Evolutionary conservation across 2,329 filamentous ascomycete species (phyloP), one percentile per base, ranked within the genome.

Genomic region (Sclerotiophoma versabilis): DNA sequence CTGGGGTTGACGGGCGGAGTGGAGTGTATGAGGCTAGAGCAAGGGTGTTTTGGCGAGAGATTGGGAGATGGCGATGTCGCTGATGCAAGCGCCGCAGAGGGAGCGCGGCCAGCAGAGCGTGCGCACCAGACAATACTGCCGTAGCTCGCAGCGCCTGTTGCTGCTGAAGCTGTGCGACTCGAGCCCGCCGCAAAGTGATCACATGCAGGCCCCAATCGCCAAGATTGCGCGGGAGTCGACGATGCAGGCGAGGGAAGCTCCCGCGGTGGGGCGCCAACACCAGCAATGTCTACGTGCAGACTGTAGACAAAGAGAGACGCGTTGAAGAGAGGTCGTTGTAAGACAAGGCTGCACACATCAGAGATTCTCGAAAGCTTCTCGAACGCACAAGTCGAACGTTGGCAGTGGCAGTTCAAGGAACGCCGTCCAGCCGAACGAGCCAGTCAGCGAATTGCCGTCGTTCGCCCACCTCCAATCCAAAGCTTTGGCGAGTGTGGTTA

Each of bases 91-190:
- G 51, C 51, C 46, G 51, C 51, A 54, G 42, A 54, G 51, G 39
- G 54, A 36, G 54, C 34, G 49, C 44, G 41, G 48, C 47, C 47
- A 53, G 49, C 43, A 47, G 29, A 37, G 54, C 39, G 39, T 41
- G 51, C 55, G 58, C 60, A 66, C 63, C 61, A 64, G 61, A 60
- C 62, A 66, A 64, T 64, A 60, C 43, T 57, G 54, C 59, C 45
- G 61, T 49, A 47, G 58, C 58, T 43, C 26, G 54, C 45, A 45
- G 45, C 43, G 51, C 51, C 51, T 32, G 51, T 52, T 47, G 57
- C 42, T 58, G 61, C 49, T 67, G 63, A 69, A 65, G 64, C 64
- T 69, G 72, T 74, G 70, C 66, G 64, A 75, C 70, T 39, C 48
- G 54, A 51, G 33, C 54, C 49, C 26, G 38, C 52, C 61, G 59